Base-by-base conservation (phyloP, 805 yeast genomes). In the Metschnikowia orientalis region DNA sequence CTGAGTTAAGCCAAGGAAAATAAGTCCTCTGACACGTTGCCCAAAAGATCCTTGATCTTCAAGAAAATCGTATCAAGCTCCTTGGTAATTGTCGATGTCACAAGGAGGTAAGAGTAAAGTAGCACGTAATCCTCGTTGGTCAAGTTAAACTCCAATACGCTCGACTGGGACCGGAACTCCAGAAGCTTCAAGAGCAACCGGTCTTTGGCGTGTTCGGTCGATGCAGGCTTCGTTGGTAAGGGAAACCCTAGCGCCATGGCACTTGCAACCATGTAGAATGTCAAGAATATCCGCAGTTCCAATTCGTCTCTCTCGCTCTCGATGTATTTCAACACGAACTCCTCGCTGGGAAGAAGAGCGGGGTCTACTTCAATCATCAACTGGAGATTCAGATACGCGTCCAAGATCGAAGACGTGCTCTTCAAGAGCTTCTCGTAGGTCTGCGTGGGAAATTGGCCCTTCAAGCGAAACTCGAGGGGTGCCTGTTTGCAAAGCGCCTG, bases 191-290 rank as follows among this genome's bases (percentile, higher is more conserved):
- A 72, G 41, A 84, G 63, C 63, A 85, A 65, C 20, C 88, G 56
- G 40, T 79, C 85, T 45, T 79, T 74, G 1, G 92, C 80, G 50
- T 80, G 83, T 26, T 75, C 83, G 0, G 87, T 80, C 0, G 85
- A 77, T 0, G 92, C 90, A 1, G 89, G 80, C 44, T 78, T 79
- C 15, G 71, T 74, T 0, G 95, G 94, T 15, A 85, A 51, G 2
- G 95, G 95, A 36, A 83, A 75, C 3, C 88, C 87, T 7, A 85
- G 60, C 26, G 76, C 71, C 61, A 85, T 65, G 0, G 94, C 82
- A 8, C 90, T 77, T 2, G 94, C 78, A 10, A 81, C 59, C 81
- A 79, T 79, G 59, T 86, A 86, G 52, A 85, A 85, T 5, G 81
- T 76, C 38, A 85, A 59, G 43, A 85, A 85, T 2, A 85, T 73